A percentile compares a stretch with the other conserved stretches of the same genome.
These are phyloP conservation scores for Mycosarcoma maydis DNA, from an alignment of 1,284 basidiomycete species.

Conservation along the genomic window DNA sequence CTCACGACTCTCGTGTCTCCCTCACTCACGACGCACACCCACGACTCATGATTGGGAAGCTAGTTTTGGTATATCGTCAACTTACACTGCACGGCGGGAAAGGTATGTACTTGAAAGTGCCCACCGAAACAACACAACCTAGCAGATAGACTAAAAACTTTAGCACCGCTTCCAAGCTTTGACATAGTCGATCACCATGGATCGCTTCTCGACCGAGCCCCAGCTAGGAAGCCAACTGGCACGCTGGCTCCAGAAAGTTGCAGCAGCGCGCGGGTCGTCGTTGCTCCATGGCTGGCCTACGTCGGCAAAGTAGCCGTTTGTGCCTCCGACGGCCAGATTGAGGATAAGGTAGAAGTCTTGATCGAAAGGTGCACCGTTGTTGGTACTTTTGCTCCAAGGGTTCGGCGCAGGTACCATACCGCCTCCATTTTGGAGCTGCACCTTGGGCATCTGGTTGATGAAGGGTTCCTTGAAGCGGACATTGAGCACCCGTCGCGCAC, in stretches of 20 bases:
- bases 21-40: no score
- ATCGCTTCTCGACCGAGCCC: slow-evolving; percentile 67
- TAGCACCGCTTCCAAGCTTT: slow-evolving; percentile 74
- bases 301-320: slow-evolving; percentile 81
- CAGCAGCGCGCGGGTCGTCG: not conserved
- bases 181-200: slow-evolving; percentile 78
- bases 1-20: no score
- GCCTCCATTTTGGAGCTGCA: slow-evolving; percentile 78
- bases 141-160: no score
- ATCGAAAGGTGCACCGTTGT: slow-evolving; percentile 79
- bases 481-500: slow-evolving; percentile 76
- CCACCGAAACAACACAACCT: no score
- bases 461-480: slow-evolving; percentile 69
- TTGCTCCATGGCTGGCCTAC: not conserved
- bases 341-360: slow-evolving; percentile 84
- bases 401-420: slow-evolving; percentile 74
- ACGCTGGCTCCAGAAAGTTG: slow-evolving; percentile 28
- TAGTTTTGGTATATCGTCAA: no score
- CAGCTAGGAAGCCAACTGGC: slow-evolving; percentile 24
- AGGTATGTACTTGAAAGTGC: no score
- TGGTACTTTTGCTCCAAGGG: slow-evolving; percentile 26
- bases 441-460: slow-evolving; percentile 80
- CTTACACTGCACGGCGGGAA: no score
- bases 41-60: no score
- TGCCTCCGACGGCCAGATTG: slow-evolving; percentile 81